Evolutionary conservation across 352 stramenopile genomes (phyloP).

Genomic region (Pythium utonaiense): DNA sequence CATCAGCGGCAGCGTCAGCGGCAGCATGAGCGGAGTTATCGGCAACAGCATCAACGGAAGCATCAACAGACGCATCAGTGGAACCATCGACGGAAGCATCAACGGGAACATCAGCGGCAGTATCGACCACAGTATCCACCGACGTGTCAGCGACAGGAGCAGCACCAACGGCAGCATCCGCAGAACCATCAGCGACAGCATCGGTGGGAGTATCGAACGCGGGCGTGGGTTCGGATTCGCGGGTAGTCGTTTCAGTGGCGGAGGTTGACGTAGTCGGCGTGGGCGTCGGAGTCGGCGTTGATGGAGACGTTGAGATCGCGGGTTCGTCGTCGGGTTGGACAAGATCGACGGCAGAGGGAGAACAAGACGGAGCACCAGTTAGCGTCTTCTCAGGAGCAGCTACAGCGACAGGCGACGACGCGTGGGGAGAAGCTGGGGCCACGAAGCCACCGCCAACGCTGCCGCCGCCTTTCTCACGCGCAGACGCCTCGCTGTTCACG

Average conservation of each 20-base stretch:
- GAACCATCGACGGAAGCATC: neutral
- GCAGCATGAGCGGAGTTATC: neutral
- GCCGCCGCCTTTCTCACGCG: neutral
- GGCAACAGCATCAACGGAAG: neutral
- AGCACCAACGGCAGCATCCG: neutral
- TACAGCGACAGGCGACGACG: neutral
- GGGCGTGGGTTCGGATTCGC: neutral
- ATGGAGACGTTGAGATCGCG: neutral
- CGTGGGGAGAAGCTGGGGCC: constrained; percentile 1
- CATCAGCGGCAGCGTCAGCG: neutral
- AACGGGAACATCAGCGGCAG: neutral
- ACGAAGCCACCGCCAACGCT: neutral
- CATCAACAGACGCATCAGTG: neutral
- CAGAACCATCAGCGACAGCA: neutral
- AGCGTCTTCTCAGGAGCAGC: constrained; percentile 9
- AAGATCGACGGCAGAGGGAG: constrained; percentile 15
- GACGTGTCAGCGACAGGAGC: too few species aligned
- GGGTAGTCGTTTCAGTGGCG: neutral
- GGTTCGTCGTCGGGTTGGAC: constrained; percentile 16
- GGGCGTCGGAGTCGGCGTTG: neutral
- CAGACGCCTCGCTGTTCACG: neutral
- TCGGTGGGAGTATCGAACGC: neutral
- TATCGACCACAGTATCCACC: too few species aligned
- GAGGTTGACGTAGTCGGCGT: neutral
- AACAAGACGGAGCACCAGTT: constrained; percentile 21